A percentile compares a stretch with the other conserved stretches of the same genome.
Conservation (phyloP, 129 eudicot genomes). For the Helichrysum umbraculigerum region DNA sequence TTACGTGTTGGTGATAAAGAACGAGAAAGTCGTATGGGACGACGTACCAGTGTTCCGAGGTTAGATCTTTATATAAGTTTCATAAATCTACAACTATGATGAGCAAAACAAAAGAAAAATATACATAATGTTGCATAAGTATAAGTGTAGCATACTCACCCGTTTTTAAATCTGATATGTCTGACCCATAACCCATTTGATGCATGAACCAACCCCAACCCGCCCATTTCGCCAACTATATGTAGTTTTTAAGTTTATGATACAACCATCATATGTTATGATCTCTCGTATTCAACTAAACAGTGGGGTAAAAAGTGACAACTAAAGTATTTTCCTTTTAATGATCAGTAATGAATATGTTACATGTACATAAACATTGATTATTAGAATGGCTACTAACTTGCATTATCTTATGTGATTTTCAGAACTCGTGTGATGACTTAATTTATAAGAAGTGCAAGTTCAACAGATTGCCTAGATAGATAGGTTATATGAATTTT, state of each 20-base stretch:
- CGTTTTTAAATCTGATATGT: no score
- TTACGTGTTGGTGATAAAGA: conserved; percentile 62
- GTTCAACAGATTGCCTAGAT: conserved; percentile 10
- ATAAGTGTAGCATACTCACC: neutral
- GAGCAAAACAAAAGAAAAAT: neutral
- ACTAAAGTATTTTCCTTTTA: no score
- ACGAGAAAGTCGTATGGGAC: conserved; percentile 41
- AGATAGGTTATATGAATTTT: conserved; percentile 19
- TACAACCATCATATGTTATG: no score
- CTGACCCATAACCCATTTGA: no score
- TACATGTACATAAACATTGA: conserved; percentile 5
- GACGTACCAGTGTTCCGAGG: conserved; percentile 51
- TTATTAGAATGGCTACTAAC: conserved; percentile 3
- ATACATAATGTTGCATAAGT: neutral
- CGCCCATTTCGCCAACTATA: no score
- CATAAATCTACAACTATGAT: neutral
- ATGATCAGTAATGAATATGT: no score
- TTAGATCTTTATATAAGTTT: conserved; percentile 21
- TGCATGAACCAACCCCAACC: no score
- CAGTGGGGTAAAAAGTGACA: no score
- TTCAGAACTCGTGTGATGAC: conserved; percentile 32
- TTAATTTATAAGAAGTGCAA: conserved; percentile 20
- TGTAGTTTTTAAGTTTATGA: no score
- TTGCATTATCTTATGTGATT: conserved; percentile 1
- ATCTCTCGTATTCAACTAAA: no score